Evolutionary conservation across 768 basidiomycete genomes (phyloP).

Genomic region (Suillus ampliporus): DNA sequence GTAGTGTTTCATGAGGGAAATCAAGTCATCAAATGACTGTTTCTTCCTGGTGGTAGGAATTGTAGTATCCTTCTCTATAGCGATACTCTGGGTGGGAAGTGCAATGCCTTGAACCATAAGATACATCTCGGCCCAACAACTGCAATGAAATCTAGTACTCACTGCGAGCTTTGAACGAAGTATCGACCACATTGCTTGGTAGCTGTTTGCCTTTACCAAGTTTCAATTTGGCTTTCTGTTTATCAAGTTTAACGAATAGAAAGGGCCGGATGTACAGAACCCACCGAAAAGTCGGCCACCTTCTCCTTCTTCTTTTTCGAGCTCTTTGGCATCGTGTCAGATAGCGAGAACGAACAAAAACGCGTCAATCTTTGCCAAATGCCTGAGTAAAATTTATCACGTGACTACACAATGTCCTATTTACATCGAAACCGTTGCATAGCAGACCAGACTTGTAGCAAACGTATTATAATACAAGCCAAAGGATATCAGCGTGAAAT

Average conservation of each 20-base stretch:
- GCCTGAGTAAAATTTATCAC: not conserved
- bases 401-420: conserved; percentile 5
- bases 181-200: conserved; percentile 88
- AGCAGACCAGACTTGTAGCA: not conserved
- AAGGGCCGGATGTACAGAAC: conserved; percentile 8
- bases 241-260: conserved; percentile 8
- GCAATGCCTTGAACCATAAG: conserved; percentile 69
- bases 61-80: conserved; percentile 54
- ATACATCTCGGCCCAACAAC: not conserved
- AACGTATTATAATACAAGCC: not conserved
- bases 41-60: conserved; percentile 79
- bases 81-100: conserved; percentile 84
- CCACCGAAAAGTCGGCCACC: conserved; percentile 84
- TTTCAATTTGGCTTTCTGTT: conserved; percentile 93
- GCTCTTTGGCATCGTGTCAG: conserved; percentile 75
- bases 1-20: conserved; percentile 84
- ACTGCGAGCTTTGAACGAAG: conserved; percentile 96
- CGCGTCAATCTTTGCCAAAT: not conserved
- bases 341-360: not conserved
- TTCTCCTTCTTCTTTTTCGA: conserved; percentile 88
- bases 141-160: conserved; percentile 35
- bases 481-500: not conserved
- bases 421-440: too few species aligned
- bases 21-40: conserved; percentile 76
- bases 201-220: conserved; percentile 92